phyloP scores from a whole-genome alignment of 2,329 filamentous ascomycete genomes.

The Alternaria sp. region DNA sequence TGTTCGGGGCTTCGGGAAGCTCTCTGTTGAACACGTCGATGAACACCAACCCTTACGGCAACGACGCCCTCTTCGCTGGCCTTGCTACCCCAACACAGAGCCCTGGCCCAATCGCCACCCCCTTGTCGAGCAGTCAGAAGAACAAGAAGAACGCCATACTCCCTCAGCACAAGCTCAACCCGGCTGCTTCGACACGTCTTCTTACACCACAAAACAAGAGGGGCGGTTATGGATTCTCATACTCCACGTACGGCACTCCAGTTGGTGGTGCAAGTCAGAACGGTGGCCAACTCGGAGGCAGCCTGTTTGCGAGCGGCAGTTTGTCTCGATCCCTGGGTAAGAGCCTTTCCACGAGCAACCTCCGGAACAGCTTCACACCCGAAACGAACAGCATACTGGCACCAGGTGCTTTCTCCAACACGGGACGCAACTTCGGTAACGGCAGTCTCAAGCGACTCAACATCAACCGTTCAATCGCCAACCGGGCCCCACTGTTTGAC shows the following conservation, averaged over 20 bases:
- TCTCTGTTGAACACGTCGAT: slow-evolving; percentile 57
- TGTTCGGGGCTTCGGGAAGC: slow-evolving; percentile 63
- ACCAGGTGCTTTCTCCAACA: slow-evolving; percentile 82
- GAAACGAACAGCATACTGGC: slow-evolving; percentile 87
- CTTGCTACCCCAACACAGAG: slow-evolving; percentile 70
- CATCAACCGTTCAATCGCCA: slow-evolving; percentile 82
- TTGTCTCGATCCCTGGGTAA: slow-evolving; percentile 77
- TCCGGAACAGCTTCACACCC: slow-evolving; percentile 79
- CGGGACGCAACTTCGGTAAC: slow-evolving; percentile 47
- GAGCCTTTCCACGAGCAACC: slow-evolving; percentile 85
- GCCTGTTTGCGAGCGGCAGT: slow-evolving; percentile 58
- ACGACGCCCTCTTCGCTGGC: slow-evolving; percentile 81
- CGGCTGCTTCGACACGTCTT: slow-evolving; percentile 77
- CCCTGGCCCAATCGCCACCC: slow-evolving; percentile 89
- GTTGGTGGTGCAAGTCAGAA: slow-evolving; percentile 74
- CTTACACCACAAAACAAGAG: slow-evolving; percentile 79
- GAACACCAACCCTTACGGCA: slow-evolving; percentile 87
- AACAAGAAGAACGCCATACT: slow-evolving; percentile 79
- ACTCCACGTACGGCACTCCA: slow-evolving; percentile 88
- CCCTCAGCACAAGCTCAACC: slow-evolving; percentile 86
- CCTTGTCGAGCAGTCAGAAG: slow-evolving; percentile 77
- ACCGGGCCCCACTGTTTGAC: slow-evolving; percentile 66
- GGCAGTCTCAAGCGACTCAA: slow-evolving; percentile 84
- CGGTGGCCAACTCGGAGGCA: slow-evolving; percentile 68
- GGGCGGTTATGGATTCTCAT: slow-evolving; percentile 85